Evolutionary conservation across 495 filamentous ascomycete species (phyloP).

Genomic region (Aspergillus incahuasiensis): DNA sequence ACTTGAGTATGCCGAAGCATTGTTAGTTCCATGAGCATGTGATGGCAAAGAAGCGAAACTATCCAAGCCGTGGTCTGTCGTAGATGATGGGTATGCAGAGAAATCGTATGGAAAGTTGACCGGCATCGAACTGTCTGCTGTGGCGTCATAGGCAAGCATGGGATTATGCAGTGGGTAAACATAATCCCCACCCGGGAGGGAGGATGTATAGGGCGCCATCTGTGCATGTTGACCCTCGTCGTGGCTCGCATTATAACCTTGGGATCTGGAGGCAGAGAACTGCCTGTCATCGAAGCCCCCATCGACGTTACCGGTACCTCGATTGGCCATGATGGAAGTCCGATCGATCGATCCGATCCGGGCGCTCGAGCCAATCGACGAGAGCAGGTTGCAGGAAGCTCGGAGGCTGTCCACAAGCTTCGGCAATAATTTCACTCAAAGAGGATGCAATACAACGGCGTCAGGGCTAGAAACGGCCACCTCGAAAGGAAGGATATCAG

Average conservation of each 20-base stretch:
- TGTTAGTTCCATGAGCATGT: conserved; percentile 10
- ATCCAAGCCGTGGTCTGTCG: conserved; percentile 19
- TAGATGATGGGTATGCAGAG: conserved; percentile 18
- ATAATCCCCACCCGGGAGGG: conserved; percentile 11
- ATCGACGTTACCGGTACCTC: conserved; percentile 15
- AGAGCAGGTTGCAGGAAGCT: background rate
- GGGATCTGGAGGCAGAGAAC: conserved; percentile 10
- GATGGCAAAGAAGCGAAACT: conserved; percentile 11
- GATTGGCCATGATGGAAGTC: conserved; percentile 7
- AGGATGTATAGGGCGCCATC: conserved; percentile 10
- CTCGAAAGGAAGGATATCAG: background rate
- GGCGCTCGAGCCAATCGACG: conserved; percentile 15
- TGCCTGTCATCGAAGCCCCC: conserved; percentile 17
- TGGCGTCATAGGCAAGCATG: conserved; percentile 31
- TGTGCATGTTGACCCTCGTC: conserved; percentile 9
- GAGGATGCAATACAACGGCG: background rate
- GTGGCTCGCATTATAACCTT: conserved; percentile 4
- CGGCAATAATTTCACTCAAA: background rate
- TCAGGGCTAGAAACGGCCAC: background rate
- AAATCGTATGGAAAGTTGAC: conserved; percentile 26
- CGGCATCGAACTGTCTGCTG: conserved; percentile 18
- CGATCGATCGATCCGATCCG: conserved; percentile 17
- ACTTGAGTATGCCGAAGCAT: conserved; percentile 6
- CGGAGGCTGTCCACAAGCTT: background rate
- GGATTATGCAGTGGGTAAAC: conserved; percentile 20